Conservation (phyloP, 2,329 filamentous ascomycete species). For the Talaromyces atroroseus region DNA sequence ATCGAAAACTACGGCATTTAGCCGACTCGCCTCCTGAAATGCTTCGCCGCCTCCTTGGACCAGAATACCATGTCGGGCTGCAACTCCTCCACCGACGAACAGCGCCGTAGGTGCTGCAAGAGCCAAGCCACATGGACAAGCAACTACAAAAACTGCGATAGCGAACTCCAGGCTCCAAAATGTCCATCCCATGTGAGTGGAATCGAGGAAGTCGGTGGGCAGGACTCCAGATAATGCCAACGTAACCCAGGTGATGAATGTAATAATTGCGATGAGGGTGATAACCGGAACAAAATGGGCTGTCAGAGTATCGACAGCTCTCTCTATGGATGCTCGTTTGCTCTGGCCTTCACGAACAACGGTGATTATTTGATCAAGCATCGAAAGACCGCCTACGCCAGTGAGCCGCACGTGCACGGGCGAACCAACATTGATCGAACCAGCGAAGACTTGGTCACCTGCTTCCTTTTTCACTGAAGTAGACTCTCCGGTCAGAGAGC, state of each 20-base stretch:
- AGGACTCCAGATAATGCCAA: slow-evolving; percentile 40
- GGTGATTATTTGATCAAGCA: slow-evolving; percentile 46
- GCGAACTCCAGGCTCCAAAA: slow-evolving; percentile 58
- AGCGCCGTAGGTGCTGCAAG: slow-evolving; percentile 78
- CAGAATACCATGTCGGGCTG: slow-evolving; percentile 72
- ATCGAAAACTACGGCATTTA: slow-evolving; percentile 78
- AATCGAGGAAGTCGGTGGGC: slow-evolving; percentile 46
- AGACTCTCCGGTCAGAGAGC: slow-evolving; percentile 66
- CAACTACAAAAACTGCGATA: slow-evolving; percentile 80
- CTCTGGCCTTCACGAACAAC: slow-evolving; percentile 47
- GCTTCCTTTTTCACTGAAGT: slow-evolving; percentile 39
- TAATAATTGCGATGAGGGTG: slow-evolving; percentile 43
- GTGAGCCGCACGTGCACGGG: slow-evolving; percentile 40
- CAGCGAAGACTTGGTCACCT: slow-evolving; percentile 42
- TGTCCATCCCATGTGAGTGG: slow-evolving; percentile 46
- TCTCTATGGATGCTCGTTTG: slow-evolving; percentile 44
- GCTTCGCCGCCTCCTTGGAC: slow-evolving; percentile 81
- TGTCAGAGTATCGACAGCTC: slow-evolving; percentile 43
- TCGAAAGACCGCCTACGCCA: slow-evolving; percentile 42
- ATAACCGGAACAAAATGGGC: slow-evolving; percentile 47
- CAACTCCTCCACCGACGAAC: slow-evolving; percentile 77
- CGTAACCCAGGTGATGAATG: slow-evolving; percentile 43
- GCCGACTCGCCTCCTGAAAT: slow-evolving; percentile 73
- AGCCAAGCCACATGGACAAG: slow-evolving; percentile 77
- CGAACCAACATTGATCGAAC: slow-evolving; percentile 44